A percentile compares a stretch with the other conserved stretches of the same genome.
phyloP scores from a whole-genome alignment of 768 basidiomycete genomes.

The Cyclocybe cylindracea region DNA sequence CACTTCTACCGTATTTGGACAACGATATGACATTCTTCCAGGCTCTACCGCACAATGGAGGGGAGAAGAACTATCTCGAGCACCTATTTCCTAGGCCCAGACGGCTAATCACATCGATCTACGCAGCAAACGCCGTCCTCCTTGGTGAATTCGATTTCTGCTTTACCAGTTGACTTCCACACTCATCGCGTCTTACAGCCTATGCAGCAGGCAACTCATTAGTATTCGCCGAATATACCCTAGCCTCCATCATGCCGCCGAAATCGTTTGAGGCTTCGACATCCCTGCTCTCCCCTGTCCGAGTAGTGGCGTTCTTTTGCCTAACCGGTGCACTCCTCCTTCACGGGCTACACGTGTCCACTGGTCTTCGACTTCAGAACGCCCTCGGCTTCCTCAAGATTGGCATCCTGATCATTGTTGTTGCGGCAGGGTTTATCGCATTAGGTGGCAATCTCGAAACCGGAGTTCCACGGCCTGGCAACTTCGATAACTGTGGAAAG shows the following conservation, averaged over 20 bases:
- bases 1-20: neutral
- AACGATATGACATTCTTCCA: slow-evolving; percentile 6
- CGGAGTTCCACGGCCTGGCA: slow-evolving; percentile 24
- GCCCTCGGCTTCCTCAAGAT: slow-evolving; percentile 58
- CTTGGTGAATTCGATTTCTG: slow-evolving; percentile 29
- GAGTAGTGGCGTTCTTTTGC: slow-evolving; percentile 28
- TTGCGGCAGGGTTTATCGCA: slow-evolving; percentile 44
- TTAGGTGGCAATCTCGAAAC: slow-evolving; percentile 29
- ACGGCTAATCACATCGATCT: slow-evolving; percentile 55
- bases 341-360: slow-evolving; percentile 41
- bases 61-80: slow-evolving; percentile 71
- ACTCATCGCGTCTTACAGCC: slow-evolving; percentile 5
- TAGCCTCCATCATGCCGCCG: slow-evolving; percentile 21
- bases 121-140: slow-evolving; percentile 53
- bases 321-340: slow-evolving; percentile 34
- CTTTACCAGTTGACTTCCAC: neutral
- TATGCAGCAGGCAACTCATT: slow-evolving; percentile 40
- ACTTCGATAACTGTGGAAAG: slow-evolving; percentile 25
- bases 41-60: slow-evolving; percentile 63
- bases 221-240: slow-evolving; percentile 55
- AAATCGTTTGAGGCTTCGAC: slow-evolving; percentile 13
- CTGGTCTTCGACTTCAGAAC: slow-evolving; percentile 61
- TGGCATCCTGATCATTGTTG: slow-evolving; percentile 42
- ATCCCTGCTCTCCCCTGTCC: slow-evolving; percentile 15
- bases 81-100: slow-evolving; percentile 56